phyloP scores from a whole-genome alignment of 768 basidiomycete genomes.

The Gautieria morchelliformis region DNA sequence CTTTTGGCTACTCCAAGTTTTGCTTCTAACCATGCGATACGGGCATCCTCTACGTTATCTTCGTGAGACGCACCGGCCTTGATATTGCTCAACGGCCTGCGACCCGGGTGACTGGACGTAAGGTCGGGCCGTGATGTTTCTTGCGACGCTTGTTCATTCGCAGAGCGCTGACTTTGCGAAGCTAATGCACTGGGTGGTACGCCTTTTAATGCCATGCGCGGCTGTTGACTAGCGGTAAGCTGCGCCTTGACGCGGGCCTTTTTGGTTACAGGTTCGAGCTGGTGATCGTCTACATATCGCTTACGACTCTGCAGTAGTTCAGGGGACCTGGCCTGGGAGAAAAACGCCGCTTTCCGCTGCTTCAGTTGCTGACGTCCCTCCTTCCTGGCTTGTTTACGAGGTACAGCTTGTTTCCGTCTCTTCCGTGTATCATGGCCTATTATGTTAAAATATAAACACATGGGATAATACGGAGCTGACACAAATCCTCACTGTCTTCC shows the following conservation, averaged over 20 bases:
- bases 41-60: conserved; percentile 69
- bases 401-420: conserved; percentile 14
- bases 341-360: conserved; percentile 52
- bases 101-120: neutral
- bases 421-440: neutral
- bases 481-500: neutral
- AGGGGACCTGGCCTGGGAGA: conserved; percentile 24
- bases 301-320: conserved; percentile 5
- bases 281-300: neutral
- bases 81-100: conserved; percentile 4
- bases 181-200: neutral
- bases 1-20: conserved; percentile 52
- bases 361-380: conserved; percentile 50
- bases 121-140: neutral
- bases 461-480: neutral
- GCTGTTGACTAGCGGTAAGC: conserved; percentile 34
- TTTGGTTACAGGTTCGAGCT: conserved; percentile 33
- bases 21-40: conserved; percentile 76
- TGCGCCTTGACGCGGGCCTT: conserved; percentile 36
- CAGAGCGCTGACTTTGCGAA: neutral
- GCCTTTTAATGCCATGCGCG: conserved; percentile 19
- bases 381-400: conserved; percentile 58
- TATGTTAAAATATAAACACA: neutral
- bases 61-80: conserved; percentile 22
- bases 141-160: neutral